Conservation (phyloP, 106 monocot species). For the Allium cepa region DNA sequence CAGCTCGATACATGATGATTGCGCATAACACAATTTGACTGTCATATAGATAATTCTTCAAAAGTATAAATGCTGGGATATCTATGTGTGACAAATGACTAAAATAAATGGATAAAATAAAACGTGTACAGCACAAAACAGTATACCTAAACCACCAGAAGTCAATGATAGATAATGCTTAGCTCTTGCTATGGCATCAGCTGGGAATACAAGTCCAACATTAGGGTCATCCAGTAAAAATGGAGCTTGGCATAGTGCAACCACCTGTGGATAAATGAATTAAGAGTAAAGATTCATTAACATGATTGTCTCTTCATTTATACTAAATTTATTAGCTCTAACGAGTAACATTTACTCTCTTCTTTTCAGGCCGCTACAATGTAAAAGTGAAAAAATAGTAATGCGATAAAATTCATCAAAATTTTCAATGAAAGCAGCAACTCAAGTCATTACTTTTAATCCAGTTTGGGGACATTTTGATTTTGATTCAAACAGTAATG, state of each 20-base stretch:
- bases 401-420: no score
- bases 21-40: no score
- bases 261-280: slow-evolving; percentile 40
- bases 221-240: slow-evolving; percentile 95
- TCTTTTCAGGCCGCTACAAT: neutral
- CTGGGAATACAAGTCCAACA: slow-evolving; percentile 86
- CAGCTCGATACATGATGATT: no score
- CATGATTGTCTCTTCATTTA: no score
- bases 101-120: no score
- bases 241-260: slow-evolving; percentile 96
- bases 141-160: slow-evolving; percentile 82
- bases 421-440: neutral
- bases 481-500: neutral
- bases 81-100: no score
- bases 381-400: neutral
- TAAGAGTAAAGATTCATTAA: neutral
- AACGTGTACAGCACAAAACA: no score
- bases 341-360: no score
- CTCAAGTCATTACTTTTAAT: neutral
- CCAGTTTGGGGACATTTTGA: neutral
- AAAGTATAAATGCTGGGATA: no score
- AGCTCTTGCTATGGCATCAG: slow-evolving; percentile 96
- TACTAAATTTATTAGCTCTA: no score
- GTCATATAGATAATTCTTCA: no score
- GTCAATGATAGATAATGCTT: slow-evolving; percentile 92